A percentile compares a stretch with the other conserved stretches of the same genome.
Conservation (phyloP, 805 yeast species). For the Suhomyces sp. region DNA sequence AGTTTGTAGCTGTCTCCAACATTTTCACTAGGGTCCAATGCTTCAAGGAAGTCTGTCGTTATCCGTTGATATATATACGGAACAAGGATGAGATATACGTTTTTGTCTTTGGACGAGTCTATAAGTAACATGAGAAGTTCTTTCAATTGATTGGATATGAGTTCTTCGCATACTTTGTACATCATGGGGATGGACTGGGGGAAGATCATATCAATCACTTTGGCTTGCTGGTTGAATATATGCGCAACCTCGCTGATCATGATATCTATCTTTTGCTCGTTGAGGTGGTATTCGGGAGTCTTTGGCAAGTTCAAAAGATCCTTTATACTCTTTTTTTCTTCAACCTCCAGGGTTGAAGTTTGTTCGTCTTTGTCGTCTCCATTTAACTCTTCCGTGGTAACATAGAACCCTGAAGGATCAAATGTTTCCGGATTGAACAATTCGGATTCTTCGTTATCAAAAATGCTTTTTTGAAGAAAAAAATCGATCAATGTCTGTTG, state of each 20-base stretch:
- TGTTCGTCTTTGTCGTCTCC: slow-evolving; percentile 1
- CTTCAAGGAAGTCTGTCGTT: slow-evolving; percentile 22
- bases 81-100: slow-evolving; percentile 34
- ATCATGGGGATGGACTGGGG: slow-evolving; percentile 46
- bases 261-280: slow-evolving; percentile 19
- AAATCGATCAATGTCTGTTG: slow-evolving; percentile 45
- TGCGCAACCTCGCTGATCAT: slow-evolving; percentile 31
- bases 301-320: neutral
- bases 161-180: slow-evolving; percentile 48
- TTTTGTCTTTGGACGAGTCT: slow-evolving; percentile 25
- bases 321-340: neutral
- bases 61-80: slow-evolving; percentile 40
- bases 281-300: slow-evolving; percentile 8
- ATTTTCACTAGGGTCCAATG: slow-evolving; percentile 31
- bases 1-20: slow-evolving; percentile 35
- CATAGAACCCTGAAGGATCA: slow-evolving; percentile 23
- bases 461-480: slow-evolving; percentile 42
- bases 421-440: slow-evolving; percentile 31
- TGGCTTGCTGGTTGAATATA: slow-evolving; percentile 37
- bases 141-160: slow-evolving; percentile 39
- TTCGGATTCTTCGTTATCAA: slow-evolving; percentile 34
- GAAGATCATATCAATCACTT: slow-evolving; percentile 43
- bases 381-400: slow-evolving; percentile 7
- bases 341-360: too few species aligned
- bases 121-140: slow-evolving; percentile 31